Evolutionary conservation across 2,329 filamentous ascomycete genomes (phyloP), one percentile per base, ranked within the genome.

Genomic region (Blastomyces parvus): DNA sequence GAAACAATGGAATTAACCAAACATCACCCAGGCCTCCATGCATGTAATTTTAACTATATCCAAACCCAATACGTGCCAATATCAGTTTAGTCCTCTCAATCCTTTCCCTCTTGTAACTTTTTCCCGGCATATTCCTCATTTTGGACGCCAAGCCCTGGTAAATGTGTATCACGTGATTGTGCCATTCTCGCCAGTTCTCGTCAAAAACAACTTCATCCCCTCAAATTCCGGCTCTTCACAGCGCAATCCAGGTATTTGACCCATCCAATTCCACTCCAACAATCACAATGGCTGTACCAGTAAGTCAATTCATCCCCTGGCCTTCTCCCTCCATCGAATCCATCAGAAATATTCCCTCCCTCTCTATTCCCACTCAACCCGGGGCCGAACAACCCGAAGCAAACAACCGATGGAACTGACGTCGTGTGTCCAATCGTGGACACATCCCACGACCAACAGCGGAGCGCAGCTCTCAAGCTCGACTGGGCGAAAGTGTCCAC

Each of bases 381-480:
- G 30, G 46, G 58, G 13, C 50, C 62, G 3, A 22, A 53, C 25
- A 27, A 42, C 46, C 59, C 22, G 27, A 62, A 61, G 38, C 25
- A 60, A 63, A 33, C 56, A 17, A 53, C 52, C 44, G 50, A 44
- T 36, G n/a, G 42, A 27, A 19, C 50, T 55, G 40, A 60, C 46
- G 9, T 3, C 11, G 46, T 25, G 11, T 27, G 46, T 50, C 46
- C 46, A 50, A 50, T 27, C 46, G 22, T 50, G 46, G 22, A 50
- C 46, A 50, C 11, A 53, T 48, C 48, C n/a, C 46, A 44, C 48
- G 58, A 58, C 40, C 60, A 59, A 38, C 73, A 97, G 93, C 89
- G 91, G 86, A 96, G 91, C 86, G 92, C 93, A 84, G 92, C 93
- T 81, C 86, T 95, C 81, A 99, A 97, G 87, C 86, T 99, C 85